Evolutionary conservation across 1,284 basidiomycete genomes (phyloP).

Genomic region (Wallemia ichthyophaga): DNA sequence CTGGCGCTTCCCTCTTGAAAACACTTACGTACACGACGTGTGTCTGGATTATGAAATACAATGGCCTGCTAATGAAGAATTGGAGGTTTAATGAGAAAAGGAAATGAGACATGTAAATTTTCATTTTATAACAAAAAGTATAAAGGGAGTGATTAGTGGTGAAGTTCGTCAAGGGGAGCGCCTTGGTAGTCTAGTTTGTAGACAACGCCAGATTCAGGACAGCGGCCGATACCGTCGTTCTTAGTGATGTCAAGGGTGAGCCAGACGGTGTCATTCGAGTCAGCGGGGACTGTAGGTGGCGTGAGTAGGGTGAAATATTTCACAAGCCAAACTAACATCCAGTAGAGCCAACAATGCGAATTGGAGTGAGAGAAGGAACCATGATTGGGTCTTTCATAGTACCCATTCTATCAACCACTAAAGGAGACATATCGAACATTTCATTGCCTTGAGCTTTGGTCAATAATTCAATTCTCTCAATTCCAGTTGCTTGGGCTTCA

Average conservation of each 20-base stretch:
- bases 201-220: constrained; percentile 61
- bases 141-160: no score
- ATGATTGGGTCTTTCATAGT: constrained; percentile 64
- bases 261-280: constrained; percentile 74
- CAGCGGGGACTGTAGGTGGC: constrained; percentile 28
- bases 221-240: constrained; percentile 33
- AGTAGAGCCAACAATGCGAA: constrained; percentile 67
- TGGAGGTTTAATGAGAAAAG: not conserved
- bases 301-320: not conserved
- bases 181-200: constrained; percentile 13
- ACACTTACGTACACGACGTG: not conserved
- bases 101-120: not conserved
- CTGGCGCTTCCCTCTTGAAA: no score
- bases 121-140: no score
- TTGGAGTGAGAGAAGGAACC: constrained; percentile 53
- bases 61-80: not conserved
- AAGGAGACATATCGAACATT: constrained; percentile 64
- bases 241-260: constrained; percentile 30
- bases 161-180: constrained; percentile 8
- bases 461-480: constrained; percentile 77
- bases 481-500: constrained; percentile 73
- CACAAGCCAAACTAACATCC: constrained; percentile 21
- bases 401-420: constrained; percentile 60
- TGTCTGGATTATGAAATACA: not conserved
- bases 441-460: constrained; percentile 65